Conservation (phyloP, 495 filamentous ascomycete genomes). For the Cercophora sp. region DNA sequence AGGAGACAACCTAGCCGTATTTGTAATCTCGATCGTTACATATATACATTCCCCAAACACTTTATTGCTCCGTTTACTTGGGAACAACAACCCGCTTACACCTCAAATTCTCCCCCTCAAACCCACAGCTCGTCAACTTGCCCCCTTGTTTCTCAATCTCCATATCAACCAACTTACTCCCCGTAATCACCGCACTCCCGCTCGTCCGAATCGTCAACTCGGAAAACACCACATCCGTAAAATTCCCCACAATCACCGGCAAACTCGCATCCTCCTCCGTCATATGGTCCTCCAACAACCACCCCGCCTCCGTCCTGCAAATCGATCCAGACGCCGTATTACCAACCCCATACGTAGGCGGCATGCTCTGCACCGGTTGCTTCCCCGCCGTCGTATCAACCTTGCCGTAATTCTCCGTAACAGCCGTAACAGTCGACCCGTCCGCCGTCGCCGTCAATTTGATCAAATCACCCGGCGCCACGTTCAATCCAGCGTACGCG, state of each 20-base stretch:
- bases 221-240: constrained; percentile 19
- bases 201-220: constrained; percentile 6
- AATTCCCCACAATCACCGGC: constrained; percentile 26
- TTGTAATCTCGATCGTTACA: too few relatives aligned
- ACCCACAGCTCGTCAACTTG: constrained; percentile 21
- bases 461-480: constrained; percentile 17
- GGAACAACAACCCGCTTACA: constrained; percentile 17
- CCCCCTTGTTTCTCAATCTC: constrained; percentile 22
- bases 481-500: constrained; percentile 18
- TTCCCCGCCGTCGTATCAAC: neutral
- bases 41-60: too few relatives aligned
- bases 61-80: too few relatives aligned
- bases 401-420: constrained; percentile 23
- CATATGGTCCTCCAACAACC: constrained; percentile 27
- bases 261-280: constrained; percentile 15
- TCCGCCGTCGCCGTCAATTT: neutral
- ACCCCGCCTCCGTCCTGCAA: constrained; percentile 20
- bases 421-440: neutral
- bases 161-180: constrained; percentile 20
- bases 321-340: neutral
- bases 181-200: constrained; percentile 2
- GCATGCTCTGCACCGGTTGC: neutral
- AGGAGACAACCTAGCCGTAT: too few relatives aligned
- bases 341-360: neutral
- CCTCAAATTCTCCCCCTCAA: constrained; percentile 9